Percentiles rank a stretch among this genome's conserved stretches.
These are phyloP conservation scores for Plasmodium knowlesi DNA, from an alignment of 169 alveolate genomes.

Conservation along the genomic window DNA sequence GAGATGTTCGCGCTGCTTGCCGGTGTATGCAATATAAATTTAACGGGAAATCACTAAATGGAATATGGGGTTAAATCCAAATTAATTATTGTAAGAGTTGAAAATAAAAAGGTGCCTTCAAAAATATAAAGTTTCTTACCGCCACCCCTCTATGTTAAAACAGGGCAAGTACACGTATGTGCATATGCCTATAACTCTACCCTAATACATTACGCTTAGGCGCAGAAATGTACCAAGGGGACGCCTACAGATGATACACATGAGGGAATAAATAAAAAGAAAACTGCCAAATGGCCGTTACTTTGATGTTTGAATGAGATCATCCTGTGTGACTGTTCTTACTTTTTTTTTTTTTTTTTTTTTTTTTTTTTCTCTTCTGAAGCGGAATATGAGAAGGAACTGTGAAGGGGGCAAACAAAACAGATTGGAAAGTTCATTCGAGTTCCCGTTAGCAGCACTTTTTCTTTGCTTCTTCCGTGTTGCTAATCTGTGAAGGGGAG, in stretches of 20 bases:
- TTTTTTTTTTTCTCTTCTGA: neutral
- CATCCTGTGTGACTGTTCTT: neutral
- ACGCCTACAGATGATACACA: neutral
- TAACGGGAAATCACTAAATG: neutral
- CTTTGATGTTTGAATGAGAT: neutral
- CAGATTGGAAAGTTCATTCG: neutral
- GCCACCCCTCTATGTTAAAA: neutral
- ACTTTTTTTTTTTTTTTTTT: neutral
- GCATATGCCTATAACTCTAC: neutral
- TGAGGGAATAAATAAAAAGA: neutral
- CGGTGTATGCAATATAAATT: neutral
- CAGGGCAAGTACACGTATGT: neutral
- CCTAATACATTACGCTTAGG: neutral
- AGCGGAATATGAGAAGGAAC: neutral
- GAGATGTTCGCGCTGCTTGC: too few species aligned
- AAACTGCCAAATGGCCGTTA: neutral
- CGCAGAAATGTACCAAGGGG: neutral
- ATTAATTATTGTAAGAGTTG: slow-evolving; percentile 1
- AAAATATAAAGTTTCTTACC: neutral
- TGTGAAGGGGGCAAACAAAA: neutral
- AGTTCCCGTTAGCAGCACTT: slow-evolving; percentile 20
- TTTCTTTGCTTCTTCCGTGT: slow-evolving; percentile 46
- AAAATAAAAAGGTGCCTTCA: neutral
- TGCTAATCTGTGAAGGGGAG: slow-evolving; percentile 25
- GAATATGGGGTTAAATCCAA: neutral